A percentile compares a stretch with the other conserved stretches of the same genome.
Conservation (phyloP, 108 stramenopile species). For the Parmales sp. region DNA sequence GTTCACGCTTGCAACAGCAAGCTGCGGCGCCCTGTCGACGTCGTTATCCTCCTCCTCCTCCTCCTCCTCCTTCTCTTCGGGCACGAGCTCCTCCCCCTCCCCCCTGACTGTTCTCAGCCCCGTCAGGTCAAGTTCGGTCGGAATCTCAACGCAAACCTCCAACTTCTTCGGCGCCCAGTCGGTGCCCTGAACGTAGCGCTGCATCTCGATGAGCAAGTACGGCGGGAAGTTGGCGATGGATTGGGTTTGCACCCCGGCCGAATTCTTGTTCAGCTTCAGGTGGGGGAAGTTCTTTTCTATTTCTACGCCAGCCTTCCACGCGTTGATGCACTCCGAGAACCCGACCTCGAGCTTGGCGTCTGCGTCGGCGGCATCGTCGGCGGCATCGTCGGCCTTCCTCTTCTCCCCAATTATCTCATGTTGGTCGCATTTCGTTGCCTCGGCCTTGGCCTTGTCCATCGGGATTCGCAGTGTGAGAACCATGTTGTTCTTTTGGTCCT, state of each 20-base stretch:
- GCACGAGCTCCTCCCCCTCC: slow-evolving; percentile 68
- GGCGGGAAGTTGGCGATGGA: slow-evolving; percentile 76
- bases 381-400: slow-evolving; percentile 34
- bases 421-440: slow-evolving; percentile 23
- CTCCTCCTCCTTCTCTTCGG: slow-evolving; percentile 41
- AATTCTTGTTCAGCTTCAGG: slow-evolving; percentile 45
- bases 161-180: slow-evolving; percentile 91
- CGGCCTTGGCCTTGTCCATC: slow-evolving; percentile 60
- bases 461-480: slow-evolving; percentile 72
- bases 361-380: slow-evolving; percentile 44
- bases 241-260: slow-evolving; percentile 33
- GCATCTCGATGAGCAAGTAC: slow-evolving; percentile 83
- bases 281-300: slow-evolving; percentile 70
- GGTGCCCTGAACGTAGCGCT: slow-evolving; percentile 76
- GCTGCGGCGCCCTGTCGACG: slow-evolving; percentile 14
- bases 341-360: slow-evolving; percentile 64
- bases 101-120: slow-evolving; percentile 44
- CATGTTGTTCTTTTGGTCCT: slow-evolving; percentile 46
- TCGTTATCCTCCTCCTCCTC: slow-evolving; percentile 13
- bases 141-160: slow-evolving; percentile 86
- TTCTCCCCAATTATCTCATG: slow-evolving; percentile 28
- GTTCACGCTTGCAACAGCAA: slow-evolving; percentile 46
- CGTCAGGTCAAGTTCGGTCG: slow-evolving; percentile 68
- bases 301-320: slow-evolving; percentile 52
- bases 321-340: slow-evolving; percentile 69